Base-by-base conservation (phyloP, 805 yeast species). In the Zygosaccharomyces bailii region DNA sequence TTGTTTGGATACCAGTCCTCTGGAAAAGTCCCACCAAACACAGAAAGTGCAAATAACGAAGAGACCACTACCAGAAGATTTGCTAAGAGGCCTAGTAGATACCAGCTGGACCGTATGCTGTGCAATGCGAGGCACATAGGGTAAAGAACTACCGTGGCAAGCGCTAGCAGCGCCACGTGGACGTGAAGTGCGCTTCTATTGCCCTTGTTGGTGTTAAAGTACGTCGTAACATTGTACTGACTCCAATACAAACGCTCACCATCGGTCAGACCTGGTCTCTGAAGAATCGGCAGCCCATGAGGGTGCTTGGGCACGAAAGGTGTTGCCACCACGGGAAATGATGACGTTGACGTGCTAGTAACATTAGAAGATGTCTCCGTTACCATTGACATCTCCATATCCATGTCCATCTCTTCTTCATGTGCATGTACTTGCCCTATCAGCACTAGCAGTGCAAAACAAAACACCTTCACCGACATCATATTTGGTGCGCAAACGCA, bases 201-300 rank as follows among this genome's bases (percentile, higher is more conserved):
- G 3, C 79, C 73, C 23, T 39, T 34, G 0, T 72, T 74, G 9
- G 76, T 58, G 5, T 77, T 80, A 66, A 86, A 80, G 61, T 74
- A 89, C 2, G 87, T 81, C 1, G 91, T 83, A 10, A 95, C 79
- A 57, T 85, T 80, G 65, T 89, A 90, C 19, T 65, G 60, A 39
- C 79, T 80, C 97, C 97, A 90, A 64, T 75, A 90, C 20, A 73
- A 60, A 44, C 79, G 69, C 63, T 89, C 96, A 35, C 80, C 84
- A 0, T 90, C 83, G 13, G 80, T 73, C 39, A 90, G 72, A 14
- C 77, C 57, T 1, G 85, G 83, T 21, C 53, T 49, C 47, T 74
- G 60, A 36, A 89, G 70, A 34, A 90, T 86, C 1, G 95, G 90
- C 51, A 77, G 57, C 0, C 95, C 95, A 57, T 87, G 96, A 39